Conservation (phyloP, 2,329 filamentous ascomycete genomes). For the Leptographium lundbergii region DNA sequence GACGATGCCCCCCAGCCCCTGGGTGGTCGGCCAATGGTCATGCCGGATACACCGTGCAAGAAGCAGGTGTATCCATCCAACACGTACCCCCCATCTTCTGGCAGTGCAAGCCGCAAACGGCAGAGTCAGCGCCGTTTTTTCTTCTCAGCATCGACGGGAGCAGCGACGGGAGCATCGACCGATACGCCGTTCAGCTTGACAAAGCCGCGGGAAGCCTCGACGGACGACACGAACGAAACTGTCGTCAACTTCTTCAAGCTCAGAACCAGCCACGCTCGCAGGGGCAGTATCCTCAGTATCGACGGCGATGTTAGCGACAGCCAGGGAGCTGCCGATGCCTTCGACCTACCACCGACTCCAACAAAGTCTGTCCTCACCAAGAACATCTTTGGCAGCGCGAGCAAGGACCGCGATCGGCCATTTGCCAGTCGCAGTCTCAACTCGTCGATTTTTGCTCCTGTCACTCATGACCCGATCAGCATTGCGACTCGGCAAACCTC, state of each 20-base stretch:
- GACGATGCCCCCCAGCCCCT: slow-evolving; percentile 39
- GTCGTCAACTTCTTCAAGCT: slow-evolving; percentile 56
- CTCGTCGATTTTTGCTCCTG: slow-evolving; percentile 1
- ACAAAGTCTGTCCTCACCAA: slow-evolving; percentile 54
- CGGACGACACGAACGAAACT: slow-evolving; percentile 8
- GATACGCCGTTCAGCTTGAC: slow-evolving; percentile 65
- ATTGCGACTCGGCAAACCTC: not conserved
- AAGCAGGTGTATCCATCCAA: slow-evolving; percentile 61
- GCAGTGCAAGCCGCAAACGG: slow-evolving; percentile 48
- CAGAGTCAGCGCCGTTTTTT: slow-evolving; percentile 37
- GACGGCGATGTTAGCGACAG: slow-evolving; percentile 51
- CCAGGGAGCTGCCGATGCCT: slow-evolving; percentile 32
- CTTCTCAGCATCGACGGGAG: slow-evolving; percentile 47
- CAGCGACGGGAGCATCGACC: slow-evolving; percentile 27
- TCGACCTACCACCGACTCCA: slow-evolving; percentile 80
- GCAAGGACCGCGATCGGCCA: slow-evolving; percentile 9
- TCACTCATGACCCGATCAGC: not conserved
- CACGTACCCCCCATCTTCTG: slow-evolving; percentile 46
- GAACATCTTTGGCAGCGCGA: slow-evolving; percentile 14
- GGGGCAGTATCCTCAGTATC: slow-evolving; percentile 65
- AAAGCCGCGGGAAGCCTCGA: slow-evolving; percentile 29
- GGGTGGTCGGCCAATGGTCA: slow-evolving; percentile 47
- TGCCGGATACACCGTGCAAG: slow-evolving; percentile 96
- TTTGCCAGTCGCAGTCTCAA: slow-evolving; percentile 9
- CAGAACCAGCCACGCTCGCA: slow-evolving; percentile 31